Conservation (phyloP, 2,329 filamentous ascomycete genomes). For the Truncatella angustata region DNA sequence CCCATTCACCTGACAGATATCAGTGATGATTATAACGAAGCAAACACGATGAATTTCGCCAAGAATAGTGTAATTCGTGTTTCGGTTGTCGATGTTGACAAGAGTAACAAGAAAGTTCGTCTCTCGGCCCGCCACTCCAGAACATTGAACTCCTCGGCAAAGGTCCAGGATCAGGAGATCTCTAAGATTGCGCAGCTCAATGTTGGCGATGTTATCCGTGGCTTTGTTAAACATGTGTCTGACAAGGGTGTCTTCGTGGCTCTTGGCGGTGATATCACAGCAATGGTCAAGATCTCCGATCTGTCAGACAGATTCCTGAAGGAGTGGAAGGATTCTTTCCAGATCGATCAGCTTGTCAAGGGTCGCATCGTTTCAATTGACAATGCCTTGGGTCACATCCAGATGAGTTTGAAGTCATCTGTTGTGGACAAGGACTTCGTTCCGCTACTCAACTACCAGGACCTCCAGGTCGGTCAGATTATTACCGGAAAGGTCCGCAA, state of each 20-base stretch:
- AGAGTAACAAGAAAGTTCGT: conserved; percentile 77
- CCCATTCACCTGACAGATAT: conserved; percentile 81
- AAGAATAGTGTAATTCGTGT: conserved; percentile 87
- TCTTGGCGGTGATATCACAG: conserved; percentile 77
- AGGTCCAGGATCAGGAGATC: conserved; percentile 80
- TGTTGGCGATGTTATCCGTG: conserved; percentile 76
- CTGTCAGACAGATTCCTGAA: conserved; percentile 90
- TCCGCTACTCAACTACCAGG: conserved; percentile 69
- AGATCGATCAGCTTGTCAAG: conserved; percentile 85
- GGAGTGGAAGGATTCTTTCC: conserved; percentile 89
- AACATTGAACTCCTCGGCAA: conserved; percentile 80
- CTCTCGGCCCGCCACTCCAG: conserved; percentile 85
- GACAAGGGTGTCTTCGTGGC: conserved; percentile 88
- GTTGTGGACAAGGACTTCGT: conserved; percentile 77
- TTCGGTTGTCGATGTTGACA: conserved; percentile 78
- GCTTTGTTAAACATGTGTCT: conserved; percentile 86
- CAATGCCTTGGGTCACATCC: conserved; percentile 65
- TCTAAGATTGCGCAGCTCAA: conserved; percentile 67
- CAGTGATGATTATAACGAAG: conserved; percentile 80
- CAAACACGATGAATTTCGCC: conserved; percentile 70
- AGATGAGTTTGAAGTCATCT: conserved; percentile 85
- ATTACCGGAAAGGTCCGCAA: conserved; percentile 90
- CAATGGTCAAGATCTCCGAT: conserved; percentile 81
- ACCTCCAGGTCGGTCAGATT: conserved; percentile 75
- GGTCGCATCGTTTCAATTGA: conserved; percentile 79